Conservation (phyloP, 2,329 filamentous ascomycete species). For the Fusarium newnesense region DNA sequence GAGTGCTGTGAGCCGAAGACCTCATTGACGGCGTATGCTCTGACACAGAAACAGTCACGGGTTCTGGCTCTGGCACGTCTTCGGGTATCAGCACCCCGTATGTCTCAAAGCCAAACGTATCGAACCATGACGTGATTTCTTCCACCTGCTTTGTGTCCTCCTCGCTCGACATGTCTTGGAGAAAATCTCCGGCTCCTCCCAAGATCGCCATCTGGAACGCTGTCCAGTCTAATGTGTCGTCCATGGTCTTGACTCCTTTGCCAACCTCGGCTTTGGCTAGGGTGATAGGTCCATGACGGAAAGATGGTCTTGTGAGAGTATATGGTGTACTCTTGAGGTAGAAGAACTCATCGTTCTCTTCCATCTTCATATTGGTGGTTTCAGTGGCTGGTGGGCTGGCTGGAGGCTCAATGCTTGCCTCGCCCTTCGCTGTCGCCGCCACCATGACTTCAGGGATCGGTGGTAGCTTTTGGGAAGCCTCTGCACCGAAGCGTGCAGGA, state of each 20-base stretch:
- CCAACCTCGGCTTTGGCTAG: conserved; percentile 58
- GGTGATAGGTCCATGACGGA: conserved; percentile 66
- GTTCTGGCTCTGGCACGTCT: conserved; percentile 3
- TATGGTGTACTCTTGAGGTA: conserved; percentile 61
- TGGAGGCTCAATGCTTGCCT: conserved; percentile 6
- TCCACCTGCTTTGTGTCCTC: conserved; percentile 57
- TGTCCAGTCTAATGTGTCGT: conserved; percentile 68
- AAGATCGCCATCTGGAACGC: conserved; percentile 73
- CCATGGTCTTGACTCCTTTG: conserved; percentile 52
- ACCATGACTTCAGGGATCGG: conserved; percentile 41
- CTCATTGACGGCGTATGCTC: conserved; percentile 24
- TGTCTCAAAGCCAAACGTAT: conserved; percentile 59
- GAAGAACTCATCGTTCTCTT: conserved; percentile 57
- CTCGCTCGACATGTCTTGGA: conserved; percentile 54
- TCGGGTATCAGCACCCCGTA: conserved; percentile 53
- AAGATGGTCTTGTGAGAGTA: conserved; percentile 59
- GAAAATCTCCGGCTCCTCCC: conserved; percentile 65
- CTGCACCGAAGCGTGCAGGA: conserved; percentile 26
- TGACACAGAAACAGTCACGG: neutral
- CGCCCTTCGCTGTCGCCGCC: conserved; percentile 19
- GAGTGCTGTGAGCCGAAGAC: conserved; percentile 39
- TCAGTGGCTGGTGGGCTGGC: conserved; percentile 4
- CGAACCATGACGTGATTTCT: conserved; percentile 63
- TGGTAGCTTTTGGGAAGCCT: conserved; percentile 27
- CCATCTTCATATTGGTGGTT: conserved; percentile 33